Evolutionary conservation across 352 stramenopile genomes (phyloP).

Genomic region (Pythium coloratum): DNA sequence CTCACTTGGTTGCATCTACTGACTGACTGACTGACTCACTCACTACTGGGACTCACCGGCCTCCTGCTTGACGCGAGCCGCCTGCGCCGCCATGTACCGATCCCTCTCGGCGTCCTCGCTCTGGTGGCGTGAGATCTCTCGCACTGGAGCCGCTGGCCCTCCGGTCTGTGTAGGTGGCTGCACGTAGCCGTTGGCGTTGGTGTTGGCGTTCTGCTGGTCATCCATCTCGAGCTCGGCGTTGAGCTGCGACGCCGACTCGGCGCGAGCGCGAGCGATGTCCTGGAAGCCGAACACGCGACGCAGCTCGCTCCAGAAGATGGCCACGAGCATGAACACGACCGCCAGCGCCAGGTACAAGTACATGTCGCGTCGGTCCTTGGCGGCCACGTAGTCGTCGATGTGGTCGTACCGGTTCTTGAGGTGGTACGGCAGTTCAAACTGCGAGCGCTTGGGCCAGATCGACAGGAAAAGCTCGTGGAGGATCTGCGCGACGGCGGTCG

Average conservation of each 20-base stretch:
- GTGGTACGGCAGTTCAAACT: constrained; percentile 91
- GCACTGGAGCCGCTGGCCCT: background rate
- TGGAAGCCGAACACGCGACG: constrained; percentile 65
- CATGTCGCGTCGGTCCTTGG: constrained; percentile 45
- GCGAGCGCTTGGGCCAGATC: constrained; percentile 89
- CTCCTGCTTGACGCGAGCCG: background rate
- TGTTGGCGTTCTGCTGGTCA: constrained; percentile 5
- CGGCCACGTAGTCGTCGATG: constrained; percentile 74
- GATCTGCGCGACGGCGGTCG: constrained; percentile 76
- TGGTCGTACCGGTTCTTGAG: constrained; percentile 86
- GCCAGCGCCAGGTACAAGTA: constrained; percentile 32
- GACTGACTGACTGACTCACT: background rate
- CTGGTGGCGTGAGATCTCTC: background rate
- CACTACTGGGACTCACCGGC: background rate
- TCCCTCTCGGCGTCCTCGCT: background rate
- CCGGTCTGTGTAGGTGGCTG: background rate
- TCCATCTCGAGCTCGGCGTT: constrained; percentile 44
- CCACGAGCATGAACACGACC: constrained; percentile 42
- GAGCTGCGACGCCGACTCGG: constrained; percentile 66
- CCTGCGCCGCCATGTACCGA: background rate
- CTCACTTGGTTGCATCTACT: background rate
- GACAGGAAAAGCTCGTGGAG: constrained; percentile 92
- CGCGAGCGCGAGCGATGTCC: constrained; percentile 59
- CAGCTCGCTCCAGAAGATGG: constrained; percentile 61
- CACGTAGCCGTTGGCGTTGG: background rate